Evolutionary conservation across 2,329 filamentous ascomycete species (phyloP).

Genomic region (Aphanocladium album): DNA sequence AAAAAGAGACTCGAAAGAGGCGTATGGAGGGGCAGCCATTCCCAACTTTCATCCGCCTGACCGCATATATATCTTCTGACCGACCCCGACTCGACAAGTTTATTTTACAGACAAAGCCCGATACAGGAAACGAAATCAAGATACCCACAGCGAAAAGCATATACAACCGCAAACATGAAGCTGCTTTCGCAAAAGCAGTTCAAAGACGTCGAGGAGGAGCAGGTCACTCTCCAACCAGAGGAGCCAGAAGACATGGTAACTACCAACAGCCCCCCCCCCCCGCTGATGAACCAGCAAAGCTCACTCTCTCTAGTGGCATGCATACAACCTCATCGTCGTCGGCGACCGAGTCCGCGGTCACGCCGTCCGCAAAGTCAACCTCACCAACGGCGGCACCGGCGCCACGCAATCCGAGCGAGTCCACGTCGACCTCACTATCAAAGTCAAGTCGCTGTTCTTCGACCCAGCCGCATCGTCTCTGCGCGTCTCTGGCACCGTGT

Average conservation of each 20-base stretch:
- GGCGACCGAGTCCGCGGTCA: slow-evolving; percentile 51
- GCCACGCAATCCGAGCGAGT: slow-evolving; percentile 45
- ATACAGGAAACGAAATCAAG: not conserved
- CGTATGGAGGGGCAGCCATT: slow-evolving; percentile 2
- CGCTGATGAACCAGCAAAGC: not conserved
- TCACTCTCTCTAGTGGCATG: slow-evolving; percentile 45
- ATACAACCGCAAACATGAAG: slow-evolving; percentile 30
- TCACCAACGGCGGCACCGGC: slow-evolving; percentile 44
- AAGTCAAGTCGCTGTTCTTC: slow-evolving; percentile 54
- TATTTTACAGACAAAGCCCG: not conserved
- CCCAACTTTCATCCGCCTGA: not conserved
- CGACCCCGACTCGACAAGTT: not conserved
- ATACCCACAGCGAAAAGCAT: not conserved
- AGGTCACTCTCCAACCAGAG: slow-evolving; percentile 38
- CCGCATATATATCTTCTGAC: slow-evolving; percentile 6
- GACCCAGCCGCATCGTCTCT: slow-evolving; percentile 51
- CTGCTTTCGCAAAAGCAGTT: slow-evolving; percentile 33
- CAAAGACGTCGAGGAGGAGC: slow-evolving; percentile 35
- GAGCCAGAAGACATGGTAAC: slow-evolving; percentile 44
- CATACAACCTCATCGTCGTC: slow-evolving; percentile 54
- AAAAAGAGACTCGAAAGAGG: not conserved
- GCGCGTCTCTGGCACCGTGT: slow-evolving; percentile 51
- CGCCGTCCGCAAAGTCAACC: slow-evolving; percentile 50
- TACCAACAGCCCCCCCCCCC: not conserved
- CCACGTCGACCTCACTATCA: slow-evolving; percentile 53